Evolutionary conservation across 2,329 filamentous ascomycete genomes (phyloP).

Genomic region (Aureobasidium sp.): DNA sequence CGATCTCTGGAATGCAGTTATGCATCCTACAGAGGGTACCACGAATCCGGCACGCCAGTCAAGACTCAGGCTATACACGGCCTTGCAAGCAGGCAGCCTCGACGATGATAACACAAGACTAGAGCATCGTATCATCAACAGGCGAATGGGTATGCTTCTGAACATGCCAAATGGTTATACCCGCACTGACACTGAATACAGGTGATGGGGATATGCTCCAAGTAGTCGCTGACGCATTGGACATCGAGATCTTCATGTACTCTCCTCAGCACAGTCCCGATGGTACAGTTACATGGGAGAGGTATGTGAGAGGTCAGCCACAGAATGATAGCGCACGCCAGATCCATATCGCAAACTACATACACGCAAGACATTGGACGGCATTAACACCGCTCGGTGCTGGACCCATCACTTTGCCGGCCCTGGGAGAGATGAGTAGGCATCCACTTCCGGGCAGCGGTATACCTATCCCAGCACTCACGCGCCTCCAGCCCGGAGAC

Average conservation of each 20-base stretch:
- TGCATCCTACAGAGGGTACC: background rate
- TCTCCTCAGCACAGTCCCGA: background rate
- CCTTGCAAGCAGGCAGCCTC: background rate
- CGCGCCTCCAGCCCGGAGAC: background rate
- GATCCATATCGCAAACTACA: background rate
- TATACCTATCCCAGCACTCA: background rate
- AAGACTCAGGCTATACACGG: background rate
- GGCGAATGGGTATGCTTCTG: background rate
- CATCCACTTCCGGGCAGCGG: background rate
- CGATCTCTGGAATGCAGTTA: background rate
- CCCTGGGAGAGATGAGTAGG: background rate
- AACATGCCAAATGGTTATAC: background rate
- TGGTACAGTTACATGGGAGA: background rate
- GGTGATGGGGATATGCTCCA: background rate
- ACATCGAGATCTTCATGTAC: conserved; percentile 6
- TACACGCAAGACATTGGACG: background rate
- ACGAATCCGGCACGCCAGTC: background rate
- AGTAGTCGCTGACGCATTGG: conserved; percentile 5
- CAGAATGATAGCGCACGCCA: background rate
- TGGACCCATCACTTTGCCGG: background rate
- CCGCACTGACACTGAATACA: background rate
- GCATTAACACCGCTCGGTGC: background rate
- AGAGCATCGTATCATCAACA: background rate
- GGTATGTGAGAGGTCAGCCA: background rate
- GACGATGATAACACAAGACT: background rate